Conservation (phyloP, 2,329 filamentous ascomycete species). For the Fusarium torreyae region DNA sequence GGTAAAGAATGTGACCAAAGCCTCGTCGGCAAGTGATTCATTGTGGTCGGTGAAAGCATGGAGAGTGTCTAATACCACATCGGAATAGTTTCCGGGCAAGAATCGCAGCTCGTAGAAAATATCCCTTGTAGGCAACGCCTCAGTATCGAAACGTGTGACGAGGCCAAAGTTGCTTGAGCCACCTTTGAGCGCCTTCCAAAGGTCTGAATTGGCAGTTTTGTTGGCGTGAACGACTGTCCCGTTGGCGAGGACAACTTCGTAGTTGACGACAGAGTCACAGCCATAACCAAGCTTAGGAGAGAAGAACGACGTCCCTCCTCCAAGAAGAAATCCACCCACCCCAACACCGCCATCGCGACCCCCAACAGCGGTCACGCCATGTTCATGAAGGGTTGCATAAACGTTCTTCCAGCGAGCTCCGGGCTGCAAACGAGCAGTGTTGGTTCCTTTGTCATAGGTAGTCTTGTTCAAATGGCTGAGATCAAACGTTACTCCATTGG, state of each 20-base stretch:
- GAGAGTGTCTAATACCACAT: too few species aligned
- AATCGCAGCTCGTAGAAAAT: too few species aligned
- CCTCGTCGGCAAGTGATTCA: too few species aligned
- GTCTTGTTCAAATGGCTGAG: not conserved
- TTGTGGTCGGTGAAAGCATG: too few species aligned
- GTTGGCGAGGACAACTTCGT: slow-evolving; percentile 1
- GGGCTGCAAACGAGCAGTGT: not conserved
- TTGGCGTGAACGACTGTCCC: slow-evolving; percentile 10
- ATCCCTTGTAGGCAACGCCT: too few species aligned
- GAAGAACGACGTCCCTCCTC: slow-evolving; percentile 15
- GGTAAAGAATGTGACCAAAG: too few species aligned
- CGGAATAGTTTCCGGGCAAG: too few species aligned
- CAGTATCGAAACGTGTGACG: slow-evolving; percentile 26
- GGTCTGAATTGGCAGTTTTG: slow-evolving; percentile 78
- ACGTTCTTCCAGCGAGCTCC: not conserved
- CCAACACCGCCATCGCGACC: slow-evolving; percentile 13
- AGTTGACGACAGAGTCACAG: not conserved
- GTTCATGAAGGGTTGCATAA: not conserved
- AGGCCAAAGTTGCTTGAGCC: slow-evolving; percentile 41
- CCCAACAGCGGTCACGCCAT: not conserved
- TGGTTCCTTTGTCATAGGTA: not conserved
- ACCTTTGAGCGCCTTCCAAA: slow-evolving; percentile 62
- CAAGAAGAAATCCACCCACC: slow-evolving; percentile 14
- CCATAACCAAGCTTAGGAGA: slow-evolving; percentile 54
- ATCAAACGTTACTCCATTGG: not conserved